Base-by-base conservation (phyloP, 148 eudicot species). In the Amaranthus hypochondriacus region DNA sequence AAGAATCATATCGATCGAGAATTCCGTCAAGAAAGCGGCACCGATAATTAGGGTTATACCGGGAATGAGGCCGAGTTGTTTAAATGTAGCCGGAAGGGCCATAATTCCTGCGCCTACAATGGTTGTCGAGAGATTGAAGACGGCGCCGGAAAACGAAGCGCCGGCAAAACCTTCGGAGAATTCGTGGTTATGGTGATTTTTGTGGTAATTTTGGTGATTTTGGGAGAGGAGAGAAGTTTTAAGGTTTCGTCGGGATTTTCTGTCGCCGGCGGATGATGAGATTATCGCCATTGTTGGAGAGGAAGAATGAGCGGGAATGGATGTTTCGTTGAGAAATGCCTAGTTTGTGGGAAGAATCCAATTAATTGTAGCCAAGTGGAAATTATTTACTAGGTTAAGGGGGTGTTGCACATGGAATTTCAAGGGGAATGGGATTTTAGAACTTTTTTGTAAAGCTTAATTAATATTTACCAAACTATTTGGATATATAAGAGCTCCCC, bases 61-160 rank as follows among this genome's bases (percentile, higher is more conserved):
- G 0, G 84, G 91, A 42, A 89, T 62, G 21, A 80, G 71, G 3
- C 97, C 97, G 7, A 91, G 76, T 60, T 84, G 89, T 78, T 87
- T 91, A 48, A 91, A 71, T 0, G 93, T 89, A 8, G 93, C 91
- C 28, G 97, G 97, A 2, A 91, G 85, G 4, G 97, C 97, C 93
- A 91, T 91, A 76, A 91, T 91, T 58, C 97, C 97, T 70, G 97
- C 93, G 21, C 97, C 97, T 67, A 89, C 89, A 9, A 91, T 73
- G 51, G 97, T 89, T 71, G 97, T 91, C 11, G 97, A 86, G 14
- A 91, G 86, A 60, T 91, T 91, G 80, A 87, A 91, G 21, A 91
- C 97, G 28, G 97, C 93, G 57, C 97, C 91, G 58, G 89, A 73
- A 74, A 80, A 88, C 0, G 96, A 88, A 3, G 90, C 92, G 64